A percentile compares a stretch with the other conserved stretches of the same genome.
Evolutionary conservation across 169 alveolate genomes (phyloP).

Genomic region (Plasmodium adleri): DNA sequence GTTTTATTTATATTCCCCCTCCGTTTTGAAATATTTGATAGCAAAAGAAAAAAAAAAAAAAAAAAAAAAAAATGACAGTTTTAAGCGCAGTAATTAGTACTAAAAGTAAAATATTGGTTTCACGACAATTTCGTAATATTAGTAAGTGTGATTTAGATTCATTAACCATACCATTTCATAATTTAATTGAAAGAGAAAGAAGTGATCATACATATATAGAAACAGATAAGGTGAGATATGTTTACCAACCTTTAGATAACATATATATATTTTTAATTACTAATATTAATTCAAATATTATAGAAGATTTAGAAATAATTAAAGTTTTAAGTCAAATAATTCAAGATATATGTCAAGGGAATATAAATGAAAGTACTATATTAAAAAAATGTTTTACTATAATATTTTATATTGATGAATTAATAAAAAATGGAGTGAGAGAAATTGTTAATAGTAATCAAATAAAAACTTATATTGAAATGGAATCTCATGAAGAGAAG

Average conservation of each 20-base stretch:
- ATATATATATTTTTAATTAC: constrained; percentile 86
- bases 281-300: constrained; percentile 84
- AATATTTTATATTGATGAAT: constrained; percentile 85
- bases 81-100: constrained; percentile 75
- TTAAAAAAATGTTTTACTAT: constrained; percentile 82
- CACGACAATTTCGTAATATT: constrained; percentile 69
- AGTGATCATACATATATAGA: constrained; percentile 86
- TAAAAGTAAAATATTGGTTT: constrained; percentile 66
- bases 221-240: constrained; percentile 84
- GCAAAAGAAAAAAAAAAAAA: background rate
- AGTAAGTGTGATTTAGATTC: constrained; percentile 77
- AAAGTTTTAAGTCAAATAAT: constrained; percentile 84
- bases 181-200: constrained; percentile 69
- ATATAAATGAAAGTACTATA: constrained; percentile 81
- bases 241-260: constrained; percentile 85
- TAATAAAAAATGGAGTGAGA: constrained; percentile 81
- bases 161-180: constrained; percentile 69
- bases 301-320: constrained; percentile 84
- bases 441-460: constrained; percentile 84
- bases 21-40: too few species aligned
- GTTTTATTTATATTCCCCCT: too few species aligned
- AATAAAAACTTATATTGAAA: constrained; percentile 83
- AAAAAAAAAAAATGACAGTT: constrained; percentile 36
- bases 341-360: constrained; percentile 82
- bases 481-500: constrained; percentile 88